Percentiles rank a stretch among this genome's conserved stretches.
phyloP scores from a whole-genome alignment of 495 filamentous ascomycete genomes.

The Recurvomyces mirabilis region DNA sequence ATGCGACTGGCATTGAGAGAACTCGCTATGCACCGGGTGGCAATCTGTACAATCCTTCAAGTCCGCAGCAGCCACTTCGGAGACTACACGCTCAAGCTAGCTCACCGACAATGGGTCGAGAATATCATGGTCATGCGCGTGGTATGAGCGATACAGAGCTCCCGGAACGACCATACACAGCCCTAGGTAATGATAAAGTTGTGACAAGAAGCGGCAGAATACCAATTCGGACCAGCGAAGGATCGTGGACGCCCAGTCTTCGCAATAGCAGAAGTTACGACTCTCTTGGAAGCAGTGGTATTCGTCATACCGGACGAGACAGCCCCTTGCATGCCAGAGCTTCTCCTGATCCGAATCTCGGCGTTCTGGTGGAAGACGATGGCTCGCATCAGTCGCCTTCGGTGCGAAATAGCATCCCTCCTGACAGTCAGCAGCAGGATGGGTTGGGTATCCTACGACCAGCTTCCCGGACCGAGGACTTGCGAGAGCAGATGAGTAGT shows the following conservation, averaged over 20 bases:
- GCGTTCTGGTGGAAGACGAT: constrained; percentile 28
- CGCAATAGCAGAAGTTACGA: constrained; percentile 16
- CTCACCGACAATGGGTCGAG: constrained; percentile 10
- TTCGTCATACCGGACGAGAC: neutral
- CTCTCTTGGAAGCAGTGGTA: constrained; percentile 9
- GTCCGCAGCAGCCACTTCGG: neutral
- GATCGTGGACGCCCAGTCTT: constrained; percentile 5
- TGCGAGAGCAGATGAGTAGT: constrained; percentile 88
- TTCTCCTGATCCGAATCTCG: constrained; percentile 22
- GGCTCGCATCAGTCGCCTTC: constrained; percentile 2
- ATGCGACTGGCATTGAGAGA: too few relatives aligned
- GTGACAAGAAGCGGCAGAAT: constrained; percentile 5
- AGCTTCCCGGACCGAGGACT: constrained; percentile 39
- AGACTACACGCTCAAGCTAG: constrained; percentile 14
- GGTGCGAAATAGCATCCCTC: neutral
- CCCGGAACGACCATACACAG: constrained; percentile 16
- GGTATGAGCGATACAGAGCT: constrained; percentile 26
- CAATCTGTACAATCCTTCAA: neutral
- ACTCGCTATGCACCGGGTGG: neutral
- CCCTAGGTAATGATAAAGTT: neutral
- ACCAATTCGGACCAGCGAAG: constrained; percentile 7
- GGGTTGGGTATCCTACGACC: constrained; percentile 34
- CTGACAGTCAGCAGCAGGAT: neutral
- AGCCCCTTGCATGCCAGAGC: constrained; percentile 9
- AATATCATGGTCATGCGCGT: constrained; percentile 20